Base-by-base conservation (phyloP, 2,329 filamentous ascomycete species). In the Aureobasidium pullulans region DNA sequence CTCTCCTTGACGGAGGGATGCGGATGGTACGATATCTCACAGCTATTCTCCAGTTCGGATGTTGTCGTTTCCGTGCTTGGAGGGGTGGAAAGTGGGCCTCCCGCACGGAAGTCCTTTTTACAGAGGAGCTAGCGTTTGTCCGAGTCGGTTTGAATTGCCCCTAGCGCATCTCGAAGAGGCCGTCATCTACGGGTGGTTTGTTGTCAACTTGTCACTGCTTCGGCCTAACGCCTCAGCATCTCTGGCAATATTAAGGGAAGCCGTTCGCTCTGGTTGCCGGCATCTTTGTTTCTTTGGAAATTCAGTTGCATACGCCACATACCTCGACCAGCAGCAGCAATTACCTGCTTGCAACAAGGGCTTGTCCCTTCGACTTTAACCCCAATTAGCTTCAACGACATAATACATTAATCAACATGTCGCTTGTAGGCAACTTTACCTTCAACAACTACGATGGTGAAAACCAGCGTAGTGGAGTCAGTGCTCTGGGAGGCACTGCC, bases 351-450 rank as follows among this genome's bases (percentile, higher is more conserved):
- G 52, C 52, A 36, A n/a, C 29, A 31, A 37, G 52, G 52, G 40
- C 40, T 56, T 29, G 52, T 37, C 52, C 52, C 52, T 44, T 36
- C 23, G 19, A 56, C 11, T 29, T 28, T 43, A 19, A 43, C n/a
- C 19, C 50, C 16, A 46, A 6, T 37, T 23, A 39, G 29, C 16
- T 16, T 23, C 28, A n/a, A 19, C 52, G 40, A 56, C 52, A 36
- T 28, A 19, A 56, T 16, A 36, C 36, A 16, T 29, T 44, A n/a
- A 15, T 31, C 37, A 53, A n/a, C 62, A 77, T 77, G 75, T 73
- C 72, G 61, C 66, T 76, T 62, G 72, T 73, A 56, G 74, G 74
- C 65, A 76, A 75, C 65, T 74, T 76, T 61, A 67, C 68, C 48
- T 72, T 74, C 56, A 64, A 65, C 65, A 76, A 75, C 63, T 71